Evolutionary conservation across 192 early-diverging fungal genomes (phyloP).

Genomic region (Backusella tarrabulga): DNA sequence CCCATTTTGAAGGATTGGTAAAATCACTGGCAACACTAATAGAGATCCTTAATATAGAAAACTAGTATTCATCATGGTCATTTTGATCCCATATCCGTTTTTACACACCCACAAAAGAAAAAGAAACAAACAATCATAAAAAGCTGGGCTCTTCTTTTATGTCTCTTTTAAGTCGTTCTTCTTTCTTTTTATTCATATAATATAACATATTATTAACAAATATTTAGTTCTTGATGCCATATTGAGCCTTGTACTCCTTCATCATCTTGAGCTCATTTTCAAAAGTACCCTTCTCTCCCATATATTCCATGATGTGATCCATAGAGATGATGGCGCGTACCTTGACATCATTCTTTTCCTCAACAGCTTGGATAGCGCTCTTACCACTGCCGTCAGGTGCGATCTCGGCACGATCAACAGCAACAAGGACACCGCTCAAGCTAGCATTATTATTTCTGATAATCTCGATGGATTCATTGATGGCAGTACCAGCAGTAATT

Average conservation of each 20-base stretch:
- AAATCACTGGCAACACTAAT: too few relatives aligned
- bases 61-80: too few relatives aligned
- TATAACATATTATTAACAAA: not conserved
- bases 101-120: too few relatives aligned
- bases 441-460: conserved; percentile 72
- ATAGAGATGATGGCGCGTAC: conserved; percentile 88
- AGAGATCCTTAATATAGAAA: too few relatives aligned
- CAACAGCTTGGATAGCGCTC: conserved; percentile 93
- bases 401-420: conserved; percentile 90
- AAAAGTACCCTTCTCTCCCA: conserved; percentile 69
- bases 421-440: conserved; percentile 84
- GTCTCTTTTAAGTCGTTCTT: not conserved
- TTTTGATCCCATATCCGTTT: too few relatives aligned
- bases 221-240: conserved; percentile 66
- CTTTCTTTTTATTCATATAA: not conserved
- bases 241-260: conserved; percentile 76
- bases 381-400: conserved; percentile 62
- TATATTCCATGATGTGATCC: conserved; percentile 84
- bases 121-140: too few relatives aligned
- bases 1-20: too few relatives aligned
- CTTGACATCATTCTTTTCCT: conserved; percentile 73
- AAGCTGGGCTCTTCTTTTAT: too few relatives aligned
- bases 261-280: conserved; percentile 66
- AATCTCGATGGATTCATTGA: conserved; percentile 84
- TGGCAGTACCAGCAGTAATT: conserved; percentile 99